phyloP scores from a whole-genome alignment of 2,329 filamentous ascomycete species.

The Chrysoporthe cubensis region DNA sequence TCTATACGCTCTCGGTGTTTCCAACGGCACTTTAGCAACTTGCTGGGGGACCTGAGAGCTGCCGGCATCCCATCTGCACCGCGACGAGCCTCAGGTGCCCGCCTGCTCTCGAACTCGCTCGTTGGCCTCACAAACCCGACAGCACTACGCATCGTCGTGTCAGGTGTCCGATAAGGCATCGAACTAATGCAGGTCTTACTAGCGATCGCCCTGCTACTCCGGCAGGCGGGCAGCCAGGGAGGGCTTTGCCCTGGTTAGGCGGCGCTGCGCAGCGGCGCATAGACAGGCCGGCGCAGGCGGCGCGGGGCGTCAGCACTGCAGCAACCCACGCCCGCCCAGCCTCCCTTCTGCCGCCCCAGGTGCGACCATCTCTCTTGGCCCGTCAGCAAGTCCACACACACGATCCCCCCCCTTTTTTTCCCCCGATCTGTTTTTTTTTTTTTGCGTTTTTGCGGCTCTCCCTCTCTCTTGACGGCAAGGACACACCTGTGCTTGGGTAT shows the following conservation, averaged over 20 bases:
- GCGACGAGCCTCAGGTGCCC: too few species aligned
- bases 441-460: neutral
- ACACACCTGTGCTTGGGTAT: neutral
- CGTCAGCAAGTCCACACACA: neutral
- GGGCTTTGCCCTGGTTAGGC: neutral
- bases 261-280: slow-evolving; percentile 14
- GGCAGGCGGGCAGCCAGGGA: neutral
- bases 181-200: slow-evolving; percentile 2
- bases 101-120: too few species aligned
- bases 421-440: neutral
- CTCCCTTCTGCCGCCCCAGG: neutral
- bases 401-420: neutral
- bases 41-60: too few species aligned
- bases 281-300: slow-evolving; percentile 6
- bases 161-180: neutral
- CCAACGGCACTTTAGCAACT: too few species aligned
- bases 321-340: slow-evolving; percentile 3
- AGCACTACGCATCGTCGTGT: neutral
- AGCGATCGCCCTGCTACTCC: slow-evolving; percentile 1
- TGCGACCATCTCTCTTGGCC: neutral
- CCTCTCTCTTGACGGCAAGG: neutral
- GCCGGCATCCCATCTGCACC: too few species aligned
- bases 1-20: too few species aligned
- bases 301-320: slow-evolving; percentile 13
- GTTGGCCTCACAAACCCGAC: neutral